These are phyloP conservation scores for Cryphonectria parasitica DNA, from an alignment of 2,329 filamentous ascomycete genomes.

Conservation along the genomic window DNA sequence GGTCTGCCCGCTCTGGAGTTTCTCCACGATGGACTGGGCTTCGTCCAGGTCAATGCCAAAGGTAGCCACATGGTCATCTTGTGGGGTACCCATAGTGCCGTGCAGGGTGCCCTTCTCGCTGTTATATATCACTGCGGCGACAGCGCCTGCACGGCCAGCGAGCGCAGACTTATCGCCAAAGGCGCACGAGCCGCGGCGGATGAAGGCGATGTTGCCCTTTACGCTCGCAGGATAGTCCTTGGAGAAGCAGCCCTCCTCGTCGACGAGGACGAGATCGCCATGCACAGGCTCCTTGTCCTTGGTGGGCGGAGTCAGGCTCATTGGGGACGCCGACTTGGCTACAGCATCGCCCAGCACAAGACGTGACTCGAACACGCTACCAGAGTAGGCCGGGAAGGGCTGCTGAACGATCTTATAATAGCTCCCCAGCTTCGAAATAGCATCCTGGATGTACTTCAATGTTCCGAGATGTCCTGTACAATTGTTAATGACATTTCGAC, in stretches of 20 bases:
- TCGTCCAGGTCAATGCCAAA: conserved; percentile 67
- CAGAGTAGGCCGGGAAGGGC: conserved; percentile 64
- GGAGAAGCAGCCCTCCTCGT: conserved; percentile 64
- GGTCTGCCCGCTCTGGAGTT: conserved; percentile 54
- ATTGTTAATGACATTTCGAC: background rate
- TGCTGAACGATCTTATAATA: conserved; percentile 69
- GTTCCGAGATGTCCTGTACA: conserved; percentile 64
- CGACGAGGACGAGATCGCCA: conserved; percentile 62
- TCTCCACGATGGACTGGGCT: conserved; percentile 58
- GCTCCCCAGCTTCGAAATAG: conserved; percentile 56
- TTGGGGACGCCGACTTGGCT: conserved; percentile 54
- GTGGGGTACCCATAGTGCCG: conserved; percentile 70
- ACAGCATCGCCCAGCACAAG: conserved; percentile 59
- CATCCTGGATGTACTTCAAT: conserved; percentile 63
- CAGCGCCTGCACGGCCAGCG: conserved; percentile 71
- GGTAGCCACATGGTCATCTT: conserved; percentile 65
- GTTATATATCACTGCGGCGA: conserved; percentile 76
- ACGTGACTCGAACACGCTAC: conserved; percentile 61
- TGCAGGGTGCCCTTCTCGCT: conserved; percentile 64
- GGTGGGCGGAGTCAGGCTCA: conserved; percentile 71
- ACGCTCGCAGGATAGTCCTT: conserved; percentile 65
- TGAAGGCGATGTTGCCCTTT: conserved; percentile 68
- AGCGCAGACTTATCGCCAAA: conserved; percentile 73
- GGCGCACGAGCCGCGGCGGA: conserved; percentile 70
- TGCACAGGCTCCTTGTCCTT: conserved; percentile 61